Evolutionary conservation across 2,329 filamentous ascomycete species (phyloP), one percentile per base, ranked within the genome.

Genomic region (Aspergillus sclerotialis): DNA sequence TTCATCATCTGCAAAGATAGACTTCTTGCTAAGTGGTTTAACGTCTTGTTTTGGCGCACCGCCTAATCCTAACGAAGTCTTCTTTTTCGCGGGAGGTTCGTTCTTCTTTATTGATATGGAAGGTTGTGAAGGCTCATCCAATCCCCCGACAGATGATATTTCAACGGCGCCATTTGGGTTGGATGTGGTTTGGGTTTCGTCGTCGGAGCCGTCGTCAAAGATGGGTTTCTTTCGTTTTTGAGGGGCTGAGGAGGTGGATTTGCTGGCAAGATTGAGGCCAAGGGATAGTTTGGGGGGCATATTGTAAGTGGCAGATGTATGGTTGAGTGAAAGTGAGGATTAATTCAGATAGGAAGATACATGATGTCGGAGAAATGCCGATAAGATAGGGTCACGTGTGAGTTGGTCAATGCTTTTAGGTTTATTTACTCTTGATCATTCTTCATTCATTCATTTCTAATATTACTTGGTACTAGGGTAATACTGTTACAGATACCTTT

Each of bases 221-320:
- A 69, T 59, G 9, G 60, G 59, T 39, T 64, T 67, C 50, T 69
- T 71, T 39, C 67, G 65, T 44, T 70, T 70, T 41, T 66, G 62
- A 21, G 52, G 51, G 9, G 53, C 40, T n/a, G 48, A 36, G 18
- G 50, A 44, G 13, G 52, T 50, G n/a, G 62, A 53, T 32, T 64
- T 64, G 35, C 50, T 62, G 2, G 58, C 39, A 10, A 68, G 42
- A 28, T 63, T 69, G 13, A 70, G 56, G n/a, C 66, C 67, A 41
- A 59, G 59, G 1, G 58, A 58, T 17, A 67, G 50, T 14, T 52
- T 57, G 13, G 60, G 58, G 17, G 53, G 56, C 39, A 58, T 32
- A n/a, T n/a, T n/a, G n/a, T n/a, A n/a, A n/a, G n/a, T 49, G 4
- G 16, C 32, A 11, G 16, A 11, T 18, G 19, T 23, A 17, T 8